These are phyloP conservation scores for Trichoderma breve DNA, from an alignment of 2,329 filamentous ascomycete genomes.

Conservation along the genomic window DNA sequence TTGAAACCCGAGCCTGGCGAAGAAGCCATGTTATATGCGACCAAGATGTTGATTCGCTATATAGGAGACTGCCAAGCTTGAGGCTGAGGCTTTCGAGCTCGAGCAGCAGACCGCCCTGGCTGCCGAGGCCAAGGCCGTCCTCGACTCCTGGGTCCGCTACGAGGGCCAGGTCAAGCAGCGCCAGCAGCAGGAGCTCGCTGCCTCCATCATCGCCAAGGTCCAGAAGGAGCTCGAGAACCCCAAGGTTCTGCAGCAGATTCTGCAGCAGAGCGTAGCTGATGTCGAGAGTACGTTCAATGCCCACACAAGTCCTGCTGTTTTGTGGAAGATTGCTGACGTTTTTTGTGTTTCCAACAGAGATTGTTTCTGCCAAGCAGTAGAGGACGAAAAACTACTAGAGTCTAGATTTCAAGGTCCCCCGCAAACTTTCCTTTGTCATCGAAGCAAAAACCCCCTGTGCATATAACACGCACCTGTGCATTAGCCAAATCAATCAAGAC, in stretches of 20 bases:
- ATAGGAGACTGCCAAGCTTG: constrained; percentile 93
- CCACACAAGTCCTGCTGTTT: neutral
- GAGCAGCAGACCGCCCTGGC: constrained; percentile 94
- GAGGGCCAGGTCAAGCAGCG: constrained; percentile 98
- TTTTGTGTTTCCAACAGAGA: constrained; percentile 43
- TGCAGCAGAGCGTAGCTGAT: constrained; percentile 93
- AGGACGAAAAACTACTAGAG: constrained; percentile 38
- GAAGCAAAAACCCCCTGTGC: constrained; percentile 42
- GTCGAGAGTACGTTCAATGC: constrained; percentile 72
- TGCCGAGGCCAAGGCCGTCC: constrained; percentile 87
- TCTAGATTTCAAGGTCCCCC: constrained; percentile 37
- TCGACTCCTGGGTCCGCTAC: constrained; percentile 98
- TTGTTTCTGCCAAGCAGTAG: constrained; percentile 65
- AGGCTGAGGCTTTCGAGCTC: constrained; percentile 93
- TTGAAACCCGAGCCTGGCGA: neutral
- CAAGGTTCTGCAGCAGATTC: constrained; percentile 94
- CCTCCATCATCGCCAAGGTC: constrained; percentile 93
- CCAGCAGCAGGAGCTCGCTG: constrained; percentile 94
- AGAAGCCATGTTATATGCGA: neutral
- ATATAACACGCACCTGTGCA: constrained; percentile 59
- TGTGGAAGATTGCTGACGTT: constrained; percentile 34
- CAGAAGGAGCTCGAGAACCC: constrained; percentile 98
- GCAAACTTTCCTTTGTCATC: constrained; percentile 51
- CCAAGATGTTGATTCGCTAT: neutral
- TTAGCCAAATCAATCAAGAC: constrained; percentile 52